Evolutionary conservation across 2,329 filamentous ascomycete species (phyloP), one percentile per base, ranked within the genome.

Genomic region (Ceratocystis lukuohia): DNA sequence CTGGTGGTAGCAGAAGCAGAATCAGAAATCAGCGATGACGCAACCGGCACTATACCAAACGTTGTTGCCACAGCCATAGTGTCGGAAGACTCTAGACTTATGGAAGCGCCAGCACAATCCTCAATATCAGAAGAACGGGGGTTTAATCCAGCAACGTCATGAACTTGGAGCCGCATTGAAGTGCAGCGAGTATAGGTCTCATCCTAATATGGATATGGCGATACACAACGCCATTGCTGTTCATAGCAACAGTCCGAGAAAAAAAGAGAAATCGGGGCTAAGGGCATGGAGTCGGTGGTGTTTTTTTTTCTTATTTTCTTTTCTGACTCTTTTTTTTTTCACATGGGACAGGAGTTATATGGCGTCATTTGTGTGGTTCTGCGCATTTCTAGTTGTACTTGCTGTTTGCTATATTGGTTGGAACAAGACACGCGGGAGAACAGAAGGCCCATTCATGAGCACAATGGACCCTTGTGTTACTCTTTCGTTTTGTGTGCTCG

Each of bases 1-100:
- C 65, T 67, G 3, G 45, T 64, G n/a, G 66, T 66, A 8, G 64
- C 72, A 67, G 66, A 67, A 6, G 64, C 73, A 67, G 70, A 70
- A n/a, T 66, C 65, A 15, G 61, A 44, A 5, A 66, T 64, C 57
- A 65, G 67, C 37, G 65, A 66, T 33, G 50, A 62, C 5, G 59
- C 64, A 44, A n/a, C 64, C 20, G 20, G 25, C 25, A 33, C 61
- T 63, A 44, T 33, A 20, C 5, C 61, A 33, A 63, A 37, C 25
- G 44, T 12, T 63, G 33, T 25, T 1, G 15, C 22, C 41, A 33
- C 41, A 17, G 15, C 17, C 12, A 10, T 5, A 20, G 44, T 33
- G 44, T 33, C 44, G 33, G 6, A 48, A 17, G 44, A 25, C 22
- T 20, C 28, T 28, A 45, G 6, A 56, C 25, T 30, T 44, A 45